Conservation (phyloP, 805 yeast species). For the Geotrichum ghanense region DNA sequence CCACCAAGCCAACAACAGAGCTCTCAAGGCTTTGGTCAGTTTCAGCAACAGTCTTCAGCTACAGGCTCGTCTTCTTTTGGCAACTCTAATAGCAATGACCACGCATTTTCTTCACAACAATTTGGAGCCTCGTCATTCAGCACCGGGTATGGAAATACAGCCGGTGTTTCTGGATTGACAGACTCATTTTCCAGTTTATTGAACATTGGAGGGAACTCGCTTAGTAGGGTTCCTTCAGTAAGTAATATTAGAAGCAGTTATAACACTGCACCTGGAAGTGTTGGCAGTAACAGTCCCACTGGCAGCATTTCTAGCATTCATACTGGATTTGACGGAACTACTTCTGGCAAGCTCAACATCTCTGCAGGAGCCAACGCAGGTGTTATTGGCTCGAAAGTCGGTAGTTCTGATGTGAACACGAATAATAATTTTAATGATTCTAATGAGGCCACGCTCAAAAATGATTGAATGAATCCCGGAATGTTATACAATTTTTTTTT, state of each 20-base stretch:
- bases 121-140: slow-evolving; percentile 4
- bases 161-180: slow-evolving; percentile 8
- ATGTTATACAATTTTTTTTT: slow-evolving; percentile 1
- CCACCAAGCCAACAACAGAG: background rate
- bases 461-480: slow-evolving; percentile 2
- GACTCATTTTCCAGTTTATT: slow-evolving; percentile 15
- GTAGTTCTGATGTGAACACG: slow-evolving; percentile 12
- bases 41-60: background rate
- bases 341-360: slow-evolving; percentile 1
- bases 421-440: slow-evolving; percentile 14
- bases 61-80: slow-evolving; percentile 5
- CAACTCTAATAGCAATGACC: background rate
- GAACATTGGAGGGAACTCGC: slow-evolving; percentile 12
- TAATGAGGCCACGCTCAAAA: slow-evolving; percentile 9
- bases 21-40: background rate
- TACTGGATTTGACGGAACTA: slow-evolving; percentile 3
- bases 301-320: slow-evolving; percentile 8
- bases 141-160: slow-evolving; percentile 5
- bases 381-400: slow-evolving; percentile 16
- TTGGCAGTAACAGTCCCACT: slow-evolving; percentile 8
- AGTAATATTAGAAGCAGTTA: slow-evolving; percentile 1
- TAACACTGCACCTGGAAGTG: slow-evolving; percentile 1
- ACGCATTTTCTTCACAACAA: slow-evolving; percentile 6
- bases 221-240: slow-evolving; percentile 9
- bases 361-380: slow-evolving; percentile 12